Conservation (phyloP, 306 rosid species). For the Lithocarpus polystachyus region DNA sequence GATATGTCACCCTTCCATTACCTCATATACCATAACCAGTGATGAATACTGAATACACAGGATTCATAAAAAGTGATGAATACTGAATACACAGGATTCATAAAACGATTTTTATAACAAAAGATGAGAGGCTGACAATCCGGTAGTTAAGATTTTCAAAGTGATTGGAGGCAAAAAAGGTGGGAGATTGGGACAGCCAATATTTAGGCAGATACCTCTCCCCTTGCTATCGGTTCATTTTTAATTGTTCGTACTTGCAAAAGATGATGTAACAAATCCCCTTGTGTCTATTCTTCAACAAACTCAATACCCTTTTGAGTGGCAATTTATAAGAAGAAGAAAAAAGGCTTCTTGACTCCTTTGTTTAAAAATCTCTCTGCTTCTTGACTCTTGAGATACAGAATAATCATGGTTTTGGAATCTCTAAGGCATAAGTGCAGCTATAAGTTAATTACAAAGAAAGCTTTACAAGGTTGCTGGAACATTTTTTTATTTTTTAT, state of each 20-base stretch:
- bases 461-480: background rate
- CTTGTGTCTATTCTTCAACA: background rate
- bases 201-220: constrained; percentile 14
- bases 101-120: background rate
- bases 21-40: background rate
- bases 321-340: background rate
- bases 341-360: background rate
- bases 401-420: background rate
- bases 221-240: background rate
- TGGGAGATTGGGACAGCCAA: constrained; percentile 4
- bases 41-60: background rate
- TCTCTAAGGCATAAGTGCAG: background rate
- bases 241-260: background rate
- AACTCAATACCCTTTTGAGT: background rate
- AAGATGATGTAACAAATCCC: constrained; percentile 14
- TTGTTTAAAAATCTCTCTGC: background rate
- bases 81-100: background rate
- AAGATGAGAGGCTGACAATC: background rate
- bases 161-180: constrained; percentile 7
- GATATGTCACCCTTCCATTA: background rate
- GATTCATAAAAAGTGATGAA: background rate
- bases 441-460: background rate
- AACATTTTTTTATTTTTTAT: background rate
- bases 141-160: constrained; percentile 4
- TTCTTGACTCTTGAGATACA: background rate